These are phyloP conservation scores for Kazachstania viticola DNA, from an alignment of 805 yeast species.

Conservation along the genomic window DNA sequence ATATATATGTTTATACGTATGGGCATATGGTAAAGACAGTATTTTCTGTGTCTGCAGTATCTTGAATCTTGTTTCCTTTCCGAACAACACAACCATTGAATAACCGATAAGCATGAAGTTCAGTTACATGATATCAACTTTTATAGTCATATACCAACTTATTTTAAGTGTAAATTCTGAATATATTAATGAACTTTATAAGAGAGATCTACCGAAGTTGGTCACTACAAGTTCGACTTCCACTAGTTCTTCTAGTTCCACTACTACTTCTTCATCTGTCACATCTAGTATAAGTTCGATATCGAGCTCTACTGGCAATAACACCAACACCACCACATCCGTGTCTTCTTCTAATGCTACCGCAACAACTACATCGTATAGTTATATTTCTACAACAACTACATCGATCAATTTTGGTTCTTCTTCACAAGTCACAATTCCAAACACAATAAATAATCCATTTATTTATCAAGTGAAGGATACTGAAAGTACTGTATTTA, in stretches of 20 bases:
- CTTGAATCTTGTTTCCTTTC: too few species aligned
- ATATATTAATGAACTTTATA: too few species aligned
- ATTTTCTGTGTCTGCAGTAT: too few species aligned
- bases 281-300: too few species aligned
- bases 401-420: background rate
- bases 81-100: too few species aligned
- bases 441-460: conserved; percentile 2
- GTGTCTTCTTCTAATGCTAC: background rate
- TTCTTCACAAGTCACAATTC: conserved; percentile 1
- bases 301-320: background rate
- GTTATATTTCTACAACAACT: background rate
- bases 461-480: background rate
- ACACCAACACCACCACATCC: background rate
- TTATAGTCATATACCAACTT: too few species aligned
- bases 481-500: conserved; percentile 66
- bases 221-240: background rate
- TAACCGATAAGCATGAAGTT: too few species aligned
- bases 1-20: too few species aligned
- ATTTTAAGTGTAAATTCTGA: too few species aligned
- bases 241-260: background rate
- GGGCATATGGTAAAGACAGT: too few species aligned
- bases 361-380: background rate
- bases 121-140: too few species aligned
- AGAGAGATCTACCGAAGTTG: background rate
- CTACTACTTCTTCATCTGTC: background rate